phyloP scores from a whole-genome alignment of 768 basidiomycete genomes.

The Paxillus rubicundulus region DNA sequence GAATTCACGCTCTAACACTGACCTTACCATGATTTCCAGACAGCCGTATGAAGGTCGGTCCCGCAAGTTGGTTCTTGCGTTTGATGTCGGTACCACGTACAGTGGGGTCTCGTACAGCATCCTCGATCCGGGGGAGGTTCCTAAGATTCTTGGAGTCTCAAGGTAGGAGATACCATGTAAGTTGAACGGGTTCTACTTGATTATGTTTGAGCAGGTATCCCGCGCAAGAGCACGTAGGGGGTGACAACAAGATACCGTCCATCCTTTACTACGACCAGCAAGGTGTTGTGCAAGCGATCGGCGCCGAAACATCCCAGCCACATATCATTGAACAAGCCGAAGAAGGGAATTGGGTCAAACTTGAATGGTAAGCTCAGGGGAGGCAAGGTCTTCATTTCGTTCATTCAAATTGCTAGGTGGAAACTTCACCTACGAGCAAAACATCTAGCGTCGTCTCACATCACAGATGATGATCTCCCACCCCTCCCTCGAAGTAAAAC shows the following conservation, averaged over 20 bases:
- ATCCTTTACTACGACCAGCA: constrained; percentile 45
- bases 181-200: background rate
- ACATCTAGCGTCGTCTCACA: constrained; percentile 22
- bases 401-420: constrained; percentile 22
- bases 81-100: constrained; percentile 45
- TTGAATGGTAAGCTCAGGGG: constrained; percentile 35
- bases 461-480: constrained; percentile 18
- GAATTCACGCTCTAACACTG: background rate
- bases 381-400: background rate
- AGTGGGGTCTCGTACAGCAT: constrained; percentile 39
- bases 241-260: constrained; percentile 49
- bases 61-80: constrained; percentile 44
- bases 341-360: constrained; percentile 36
- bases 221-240: constrained; percentile 41
- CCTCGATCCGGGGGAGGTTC: constrained; percentile 35
- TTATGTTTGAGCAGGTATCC: constrained; percentile 37
- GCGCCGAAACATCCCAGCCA: constrained; percentile 41
- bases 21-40: constrained; percentile 23
- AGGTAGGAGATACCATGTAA: constrained; percentile 16
- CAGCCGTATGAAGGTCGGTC: constrained; percentile 35
- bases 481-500: constrained; percentile 21
- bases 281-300: constrained; percentile 40
- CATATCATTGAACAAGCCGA: constrained; percentile 37
- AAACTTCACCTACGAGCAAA: constrained; percentile 38
- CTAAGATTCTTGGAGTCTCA: constrained; percentile 26